Conservation (phyloP, 2,329 filamentous ascomycete genomes). For the Colletotrichum sp. region DNA sequence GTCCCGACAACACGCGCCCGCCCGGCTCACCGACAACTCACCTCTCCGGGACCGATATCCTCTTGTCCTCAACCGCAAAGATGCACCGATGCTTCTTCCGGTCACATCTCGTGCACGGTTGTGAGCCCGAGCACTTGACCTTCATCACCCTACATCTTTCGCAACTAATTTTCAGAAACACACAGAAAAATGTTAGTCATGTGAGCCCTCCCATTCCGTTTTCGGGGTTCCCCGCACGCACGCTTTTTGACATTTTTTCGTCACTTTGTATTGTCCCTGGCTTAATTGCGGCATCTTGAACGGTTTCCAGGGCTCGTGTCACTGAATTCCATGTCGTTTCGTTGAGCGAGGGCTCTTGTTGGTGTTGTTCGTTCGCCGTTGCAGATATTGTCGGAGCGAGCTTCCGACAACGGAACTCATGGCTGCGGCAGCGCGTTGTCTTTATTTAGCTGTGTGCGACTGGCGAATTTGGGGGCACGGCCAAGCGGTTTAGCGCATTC, state of each 20-base stretch:
- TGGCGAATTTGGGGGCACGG: neutral
- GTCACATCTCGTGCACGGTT: conserved; percentile 26
- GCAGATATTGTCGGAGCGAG: conserved; percentile 10
- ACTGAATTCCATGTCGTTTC: neutral
- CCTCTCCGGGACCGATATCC: conserved; percentile 26
- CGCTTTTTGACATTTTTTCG: conserved; percentile 23
- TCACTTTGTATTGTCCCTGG: conserved; percentile 23
- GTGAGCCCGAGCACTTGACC: conserved; percentile 26
- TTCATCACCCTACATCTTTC: conserved; percentile 28
- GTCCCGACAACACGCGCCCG: neutral
- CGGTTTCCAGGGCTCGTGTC: neutral
- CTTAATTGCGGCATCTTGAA: conserved; percentile 16
- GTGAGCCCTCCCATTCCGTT: neutral
- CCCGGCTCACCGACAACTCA: conserved; percentile 8
- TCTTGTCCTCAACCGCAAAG: conserved; percentile 24
- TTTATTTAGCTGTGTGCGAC: neutral
- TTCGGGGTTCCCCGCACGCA: conserved; percentile 2
- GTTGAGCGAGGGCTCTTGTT: neutral
- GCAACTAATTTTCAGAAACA: conserved; percentile 12
- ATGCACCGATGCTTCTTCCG: conserved; percentile 24
- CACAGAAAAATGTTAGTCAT: neutral
- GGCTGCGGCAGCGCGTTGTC: neutral
- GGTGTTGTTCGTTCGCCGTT: neutral
- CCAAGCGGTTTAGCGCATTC: neutral
- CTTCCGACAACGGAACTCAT: neutral